Conservation (phyloP, 352 stramenopile genomes). For the Phytophthora megakarya region DNA sequence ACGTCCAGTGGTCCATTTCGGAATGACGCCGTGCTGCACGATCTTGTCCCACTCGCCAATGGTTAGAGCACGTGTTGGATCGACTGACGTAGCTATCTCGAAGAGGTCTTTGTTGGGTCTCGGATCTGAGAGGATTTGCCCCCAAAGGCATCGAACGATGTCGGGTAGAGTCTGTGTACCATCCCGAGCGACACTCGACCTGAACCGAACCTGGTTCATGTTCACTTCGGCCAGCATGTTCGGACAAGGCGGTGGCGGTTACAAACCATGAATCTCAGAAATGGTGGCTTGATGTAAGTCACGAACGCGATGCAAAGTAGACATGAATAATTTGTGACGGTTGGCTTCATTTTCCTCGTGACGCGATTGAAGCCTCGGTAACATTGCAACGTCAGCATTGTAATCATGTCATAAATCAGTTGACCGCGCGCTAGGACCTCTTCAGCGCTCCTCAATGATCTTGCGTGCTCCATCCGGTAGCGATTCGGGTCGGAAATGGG, state of each 20-base stretch:
- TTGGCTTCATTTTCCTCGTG: no score
- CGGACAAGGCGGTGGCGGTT: neutral
- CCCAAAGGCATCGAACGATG: neutral
- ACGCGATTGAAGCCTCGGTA: no score
- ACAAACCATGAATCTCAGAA: neutral
- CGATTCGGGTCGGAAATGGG: constrained; percentile 7
- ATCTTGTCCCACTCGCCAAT: constrained; percentile 14
- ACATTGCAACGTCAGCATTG: no score
- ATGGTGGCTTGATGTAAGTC: constrained; percentile 4
- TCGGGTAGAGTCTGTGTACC: neutral
- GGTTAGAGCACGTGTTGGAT: neutral
- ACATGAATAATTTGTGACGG: no score
- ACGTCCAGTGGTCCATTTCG: neutral
- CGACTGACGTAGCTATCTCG: neutral
- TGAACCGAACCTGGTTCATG: neutral
- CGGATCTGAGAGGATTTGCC: constrained; percentile 6
- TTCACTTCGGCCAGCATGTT: neutral
- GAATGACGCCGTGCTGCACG: constrained; percentile 1
- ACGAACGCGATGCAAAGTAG: constrained; percentile 10
- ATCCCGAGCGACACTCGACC: neutral
- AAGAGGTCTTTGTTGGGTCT: constrained; percentile 21
- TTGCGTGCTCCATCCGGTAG: constrained; percentile 5
- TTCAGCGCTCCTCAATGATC: constrained; percentile 8
- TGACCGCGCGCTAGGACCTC: neutral
- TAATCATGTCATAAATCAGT: constrained; percentile 15